phyloP scores from a whole-genome alignment of 179 eudicot genomes.

The Sideroxylon spinosum region DNA sequence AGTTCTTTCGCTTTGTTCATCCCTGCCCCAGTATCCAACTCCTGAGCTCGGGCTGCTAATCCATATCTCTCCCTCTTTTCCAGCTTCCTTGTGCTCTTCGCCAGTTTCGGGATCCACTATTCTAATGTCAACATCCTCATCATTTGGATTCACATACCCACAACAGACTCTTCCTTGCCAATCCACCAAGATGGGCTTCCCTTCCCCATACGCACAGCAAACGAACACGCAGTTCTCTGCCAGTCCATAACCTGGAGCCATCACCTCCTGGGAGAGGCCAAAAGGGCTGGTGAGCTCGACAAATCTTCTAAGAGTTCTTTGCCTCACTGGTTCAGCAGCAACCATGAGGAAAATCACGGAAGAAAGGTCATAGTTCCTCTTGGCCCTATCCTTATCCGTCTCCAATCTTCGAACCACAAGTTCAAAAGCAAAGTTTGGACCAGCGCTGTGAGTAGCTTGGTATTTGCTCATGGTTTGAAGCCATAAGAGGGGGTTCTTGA shows the following conservation, averaged over 20 bases:
- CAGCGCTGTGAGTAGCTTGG: constrained; percentile 56
- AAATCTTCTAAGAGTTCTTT: constrained; percentile 39
- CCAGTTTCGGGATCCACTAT: constrained; percentile 46
- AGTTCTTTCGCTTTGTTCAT: constrained; percentile 39
- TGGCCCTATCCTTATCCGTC: constrained; percentile 25
- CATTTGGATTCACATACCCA: constrained; percentile 33
- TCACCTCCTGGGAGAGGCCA: constrained; percentile 44
- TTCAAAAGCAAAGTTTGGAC: constrained; percentile 58
- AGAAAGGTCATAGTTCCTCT: constrained; percentile 34
- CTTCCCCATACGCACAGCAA: constrained; percentile 47
- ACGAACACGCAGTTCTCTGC: constrained; percentile 59
- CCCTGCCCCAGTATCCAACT: constrained; percentile 50
- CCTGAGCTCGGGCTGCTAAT: constrained; percentile 55
- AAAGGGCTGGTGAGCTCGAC: constrained; percentile 36
- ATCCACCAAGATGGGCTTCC: constrained; percentile 42
- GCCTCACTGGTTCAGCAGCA: constrained; percentile 59
- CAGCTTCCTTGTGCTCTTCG: constrained; percentile 29
- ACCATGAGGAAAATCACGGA: constrained; percentile 54
- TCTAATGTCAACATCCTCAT: constrained; percentile 41
- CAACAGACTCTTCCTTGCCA: constrained; percentile 64
- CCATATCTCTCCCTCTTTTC: constrained; percentile 62
- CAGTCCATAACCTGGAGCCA: constrained; percentile 59
- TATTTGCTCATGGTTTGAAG: constrained; percentile 44
- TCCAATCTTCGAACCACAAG: constrained; percentile 46
- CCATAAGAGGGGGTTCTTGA: constrained; percentile 51